These are phyloP conservation scores for Lipomyces kockii DNA, from an alignment of 805 yeast species.

Conservation along the genomic window DNA sequence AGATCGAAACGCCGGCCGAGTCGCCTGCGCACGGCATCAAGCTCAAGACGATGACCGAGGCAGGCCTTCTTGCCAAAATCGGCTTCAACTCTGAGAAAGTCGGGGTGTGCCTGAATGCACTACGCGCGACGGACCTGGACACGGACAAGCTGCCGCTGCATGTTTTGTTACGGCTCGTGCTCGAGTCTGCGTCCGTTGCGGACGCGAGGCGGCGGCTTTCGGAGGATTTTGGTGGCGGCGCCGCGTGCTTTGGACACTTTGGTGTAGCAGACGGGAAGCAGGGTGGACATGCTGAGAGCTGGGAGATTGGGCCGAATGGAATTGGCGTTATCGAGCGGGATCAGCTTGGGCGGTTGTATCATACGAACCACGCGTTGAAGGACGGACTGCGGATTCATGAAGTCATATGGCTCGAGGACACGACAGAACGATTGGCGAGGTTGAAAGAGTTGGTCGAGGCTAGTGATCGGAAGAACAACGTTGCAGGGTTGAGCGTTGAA, in stretches of 20 bases:
- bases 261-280: slow-evolving; percentile 34
- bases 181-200: slow-evolving; percentile 41
- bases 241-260: slow-evolving; percentile 36
- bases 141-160: slow-evolving; percentile 47
- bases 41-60: slow-evolving; percentile 45
- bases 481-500: slow-evolving; percentile 1
- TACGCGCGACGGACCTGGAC: slow-evolving; percentile 44
- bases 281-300: slow-evolving; percentile 28
- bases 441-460: slow-evolving; percentile 19
- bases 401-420: slow-evolving; percentile 34
- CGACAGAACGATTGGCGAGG: slow-evolving; percentile 26
- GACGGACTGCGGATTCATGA: slow-evolving; percentile 24
- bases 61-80: slow-evolving; percentile 48
- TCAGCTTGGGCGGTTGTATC: slow-evolving; percentile 22
- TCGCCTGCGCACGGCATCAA: slow-evolving; percentile 32
- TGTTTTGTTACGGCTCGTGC: slow-evolving; percentile 45
- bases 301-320: slow-evolving; percentile 36
- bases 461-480: slow-evolving; percentile 7
- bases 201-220: slow-evolving; percentile 36
- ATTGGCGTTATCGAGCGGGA: slow-evolving; percentile 22
- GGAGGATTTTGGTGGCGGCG: slow-evolving; percentile 24
- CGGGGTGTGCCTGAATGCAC: slow-evolving; percentile 46
- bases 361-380: slow-evolving; percentile 32
- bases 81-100: slow-evolving; percentile 46
- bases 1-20: slow-evolving; percentile 36